phyloP scores from a whole-genome alignment of 257 asterid species.

The Fraxinus excelsior region DNA sequence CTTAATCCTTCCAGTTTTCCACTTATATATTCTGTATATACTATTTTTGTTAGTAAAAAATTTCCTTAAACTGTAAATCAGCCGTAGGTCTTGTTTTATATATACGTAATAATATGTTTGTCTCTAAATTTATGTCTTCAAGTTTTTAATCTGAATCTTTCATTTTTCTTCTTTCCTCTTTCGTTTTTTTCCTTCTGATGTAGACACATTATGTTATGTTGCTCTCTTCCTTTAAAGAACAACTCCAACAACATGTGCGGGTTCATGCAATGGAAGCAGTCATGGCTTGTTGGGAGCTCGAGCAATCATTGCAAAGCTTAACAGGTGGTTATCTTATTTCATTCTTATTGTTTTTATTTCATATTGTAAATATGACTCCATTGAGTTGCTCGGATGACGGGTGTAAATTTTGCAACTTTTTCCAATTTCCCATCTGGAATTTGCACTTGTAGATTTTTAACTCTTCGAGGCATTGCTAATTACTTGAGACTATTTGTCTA shows the following conservation, averaged over 20 bases:
- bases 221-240: conserved; percentile 96
- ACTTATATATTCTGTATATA: background rate
- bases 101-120: background rate
- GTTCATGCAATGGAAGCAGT: conserved; percentile 99
- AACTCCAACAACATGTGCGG: conserved; percentile 95
- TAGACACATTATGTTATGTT: conserved; percentile 92
- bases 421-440: background rate
- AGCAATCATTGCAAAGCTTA: conserved; percentile 95
- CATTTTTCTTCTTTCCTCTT: background rate
- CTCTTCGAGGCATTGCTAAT: background rate
- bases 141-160: background rate
- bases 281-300: conserved; percentile 99
- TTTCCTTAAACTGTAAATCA: background rate
- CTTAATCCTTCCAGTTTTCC: background rate
- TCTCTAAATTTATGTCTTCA: background rate
- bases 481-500: background rate
- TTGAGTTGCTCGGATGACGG: background rate
- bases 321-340: conserved; percentile 55
- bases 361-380: background rate
- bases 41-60: background rate
- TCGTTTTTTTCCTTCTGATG: conserved; percentile 28
- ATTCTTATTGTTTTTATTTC: background rate
- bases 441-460: background rate
- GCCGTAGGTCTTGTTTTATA: background rate
- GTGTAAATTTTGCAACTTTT: conserved; percentile 6